Percentiles rank a stretch among this genome's conserved stretches.
These are phyloP conservation scores for Tolypocladium nubicola DNA, from an alignment of 2,329 filamentous ascomycete genomes.

Conservation along the genomic window DNA sequence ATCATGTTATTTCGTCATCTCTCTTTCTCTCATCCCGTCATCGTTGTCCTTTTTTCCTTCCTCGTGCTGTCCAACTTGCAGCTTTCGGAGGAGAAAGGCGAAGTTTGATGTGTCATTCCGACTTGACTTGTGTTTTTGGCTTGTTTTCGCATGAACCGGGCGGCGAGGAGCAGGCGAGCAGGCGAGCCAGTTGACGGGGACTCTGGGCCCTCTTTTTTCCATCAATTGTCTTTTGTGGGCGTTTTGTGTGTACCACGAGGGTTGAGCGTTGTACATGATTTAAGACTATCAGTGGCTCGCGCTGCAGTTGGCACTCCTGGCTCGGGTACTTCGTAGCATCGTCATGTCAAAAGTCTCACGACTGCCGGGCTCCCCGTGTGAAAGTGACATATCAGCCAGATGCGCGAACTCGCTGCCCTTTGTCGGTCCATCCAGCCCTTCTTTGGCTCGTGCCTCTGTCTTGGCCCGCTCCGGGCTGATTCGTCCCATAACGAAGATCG, in stretches of 20 bases:
- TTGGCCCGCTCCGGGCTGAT: background rate
- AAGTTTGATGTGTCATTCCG: background rate
- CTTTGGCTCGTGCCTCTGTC: background rate
- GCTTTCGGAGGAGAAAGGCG: background rate
- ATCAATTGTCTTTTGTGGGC: background rate
- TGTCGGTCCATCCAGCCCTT: background rate
- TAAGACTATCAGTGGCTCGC: background rate
- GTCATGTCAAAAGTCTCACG: background rate
- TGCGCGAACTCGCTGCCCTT: background rate
- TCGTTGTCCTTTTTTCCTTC: background rate
- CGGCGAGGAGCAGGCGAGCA: background rate
- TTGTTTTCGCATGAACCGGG: background rate
- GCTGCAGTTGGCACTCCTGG: background rate
- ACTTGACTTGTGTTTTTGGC: background rate
- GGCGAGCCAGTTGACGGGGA: background rate
- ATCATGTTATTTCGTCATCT: slow-evolving; percentile 1
- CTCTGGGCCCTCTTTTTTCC: background rate
- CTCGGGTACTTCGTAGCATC: background rate
- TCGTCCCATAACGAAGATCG: too few species aligned
- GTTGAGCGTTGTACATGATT: background rate
- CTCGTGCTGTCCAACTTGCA: background rate
- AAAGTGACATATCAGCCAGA: background rate
- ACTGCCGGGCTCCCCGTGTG: background rate
- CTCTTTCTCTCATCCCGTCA: background rate
- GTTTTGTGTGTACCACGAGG: background rate